Conservation (phyloP, 345 rosid species). For the Pseudoturritis turrita region DNA sequence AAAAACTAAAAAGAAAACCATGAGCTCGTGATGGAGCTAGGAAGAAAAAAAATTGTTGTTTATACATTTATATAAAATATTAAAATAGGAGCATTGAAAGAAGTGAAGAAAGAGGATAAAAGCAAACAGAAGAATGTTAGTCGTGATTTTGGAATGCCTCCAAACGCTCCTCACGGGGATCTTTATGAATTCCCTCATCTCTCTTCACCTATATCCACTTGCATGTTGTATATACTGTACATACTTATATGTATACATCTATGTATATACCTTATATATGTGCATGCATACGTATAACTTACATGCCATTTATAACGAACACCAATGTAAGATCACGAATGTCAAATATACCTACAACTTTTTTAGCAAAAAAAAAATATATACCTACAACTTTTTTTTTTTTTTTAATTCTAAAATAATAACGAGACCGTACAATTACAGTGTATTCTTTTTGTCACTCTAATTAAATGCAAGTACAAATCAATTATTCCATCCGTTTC, state of each 20-base stretch:
- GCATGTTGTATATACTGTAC: neutral
- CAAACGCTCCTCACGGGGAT: constrained; percentile 51
- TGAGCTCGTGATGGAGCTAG: constrained; percentile 4
- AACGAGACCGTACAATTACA: neutral
- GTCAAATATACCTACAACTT: neutral
- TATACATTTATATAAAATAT: neutral
- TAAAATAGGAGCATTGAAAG: constrained; percentile 31
- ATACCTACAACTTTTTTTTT: neutral
- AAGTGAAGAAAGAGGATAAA: constrained; percentile 35
- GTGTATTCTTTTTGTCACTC: neutral
- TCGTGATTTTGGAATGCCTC: constrained; percentile 47
- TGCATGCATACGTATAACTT: neutral
- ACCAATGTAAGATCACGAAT: neutral
- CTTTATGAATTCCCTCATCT: constrained; percentile 17
- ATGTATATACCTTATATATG: neutral
- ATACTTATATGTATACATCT: neutral
- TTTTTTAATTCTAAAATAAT: neutral
- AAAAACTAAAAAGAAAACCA: constrained; percentile 4
- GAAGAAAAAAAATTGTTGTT: neutral
- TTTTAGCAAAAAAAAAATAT: too few relatives aligned
- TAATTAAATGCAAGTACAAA: neutral
- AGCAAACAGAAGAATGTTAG: constrained; percentile 44
- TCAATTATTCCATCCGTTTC: too few relatives aligned
- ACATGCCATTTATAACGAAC: neutral
- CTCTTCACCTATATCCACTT: constrained; percentile 2